These are phyloP conservation scores for Dipteronia dyeriana DNA, from an alignment of 345 rosid genomes.

Conservation along the genomic window DNA sequence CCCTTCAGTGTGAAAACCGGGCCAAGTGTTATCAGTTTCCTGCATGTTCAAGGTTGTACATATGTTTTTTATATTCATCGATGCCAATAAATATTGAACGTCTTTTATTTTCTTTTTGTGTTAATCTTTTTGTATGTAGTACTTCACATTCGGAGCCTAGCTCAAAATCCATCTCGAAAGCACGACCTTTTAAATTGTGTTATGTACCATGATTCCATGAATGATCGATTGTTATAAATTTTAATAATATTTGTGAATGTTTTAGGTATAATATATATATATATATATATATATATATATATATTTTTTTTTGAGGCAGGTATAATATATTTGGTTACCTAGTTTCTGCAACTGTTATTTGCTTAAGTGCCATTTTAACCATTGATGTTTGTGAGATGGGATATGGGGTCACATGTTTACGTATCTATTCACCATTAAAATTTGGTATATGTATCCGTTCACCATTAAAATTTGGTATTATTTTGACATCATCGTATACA, in stretches of 20 bases:
- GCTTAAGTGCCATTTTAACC: neutral
- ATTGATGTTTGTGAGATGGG: neutral
- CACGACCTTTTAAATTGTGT: neutral
- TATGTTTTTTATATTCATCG: slow-evolving; percentile 7
- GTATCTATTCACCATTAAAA: no score
- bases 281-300: no score
- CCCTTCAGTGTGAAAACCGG: neutral
- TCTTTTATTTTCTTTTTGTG: no score
- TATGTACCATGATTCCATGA: neutral
- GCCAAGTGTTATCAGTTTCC: neutral
- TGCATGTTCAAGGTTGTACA: slow-evolving; percentile 24
- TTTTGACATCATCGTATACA: no score
- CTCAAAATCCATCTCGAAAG: neutral
- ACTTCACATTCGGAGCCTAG: neutral
- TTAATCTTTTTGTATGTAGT: slow-evolving; percentile 6
- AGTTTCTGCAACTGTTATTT: neutral
- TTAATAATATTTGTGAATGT: neutral
- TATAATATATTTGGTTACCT: neutral
- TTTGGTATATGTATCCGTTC: neutral
- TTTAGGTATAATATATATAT: neutral
- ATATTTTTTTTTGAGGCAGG: no score
- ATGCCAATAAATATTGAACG: slow-evolving; percentile 18
- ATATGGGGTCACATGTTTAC: no score
- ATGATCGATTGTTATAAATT: neutral
- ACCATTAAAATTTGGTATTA: neutral